Conservation (phyloP, 2,329 filamentous ascomycete genomes). For the Talaromyces pinophilus region DNA sequence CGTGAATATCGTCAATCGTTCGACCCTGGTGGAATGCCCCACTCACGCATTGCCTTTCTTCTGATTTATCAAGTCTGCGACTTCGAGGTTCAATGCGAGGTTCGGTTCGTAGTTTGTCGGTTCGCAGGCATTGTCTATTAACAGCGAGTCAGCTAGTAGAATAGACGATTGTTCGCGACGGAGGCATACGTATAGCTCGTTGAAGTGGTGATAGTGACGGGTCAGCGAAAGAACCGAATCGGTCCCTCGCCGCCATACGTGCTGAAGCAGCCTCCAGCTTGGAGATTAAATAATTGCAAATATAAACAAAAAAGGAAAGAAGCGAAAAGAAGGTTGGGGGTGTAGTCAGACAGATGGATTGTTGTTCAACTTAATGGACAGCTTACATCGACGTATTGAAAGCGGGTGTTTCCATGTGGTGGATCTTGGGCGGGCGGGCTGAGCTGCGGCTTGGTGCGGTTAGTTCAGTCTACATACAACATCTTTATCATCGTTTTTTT, state of each 20-base stretch:
- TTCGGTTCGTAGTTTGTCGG: conserved; percentile 98
- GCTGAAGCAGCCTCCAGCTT: conserved; percentile 92
- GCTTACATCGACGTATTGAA: conserved; percentile 5
- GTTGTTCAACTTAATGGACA: conserved; percentile 7
- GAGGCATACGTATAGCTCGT: conserved; percentile 74
- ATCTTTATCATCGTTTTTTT: background rate
- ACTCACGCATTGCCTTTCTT: conserved; percentile 87
- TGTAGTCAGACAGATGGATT: background rate
- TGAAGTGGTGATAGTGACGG: conserved; percentile 83
- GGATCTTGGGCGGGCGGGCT: conserved; percentile 16
- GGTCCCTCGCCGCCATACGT: conserved; percentile 91
- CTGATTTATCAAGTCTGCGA: conserved; percentile 91
- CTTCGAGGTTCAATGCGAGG: conserved; percentile 92
- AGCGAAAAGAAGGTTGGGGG: background rate
- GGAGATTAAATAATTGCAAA: conserved; percentile 25
- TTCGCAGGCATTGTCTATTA: conserved; percentile 80
- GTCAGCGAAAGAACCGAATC: conserved; percentile 80
- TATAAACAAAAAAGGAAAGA: conserved; percentile 24
- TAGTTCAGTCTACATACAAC: background rate
- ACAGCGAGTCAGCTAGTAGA: background rate
- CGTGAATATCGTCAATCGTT: conserved; percentile 7
- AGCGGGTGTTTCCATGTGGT: conserved; percentile 14
- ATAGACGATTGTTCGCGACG: background rate
- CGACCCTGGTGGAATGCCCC: conserved; percentile 9
- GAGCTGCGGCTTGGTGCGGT: conserved; percentile 10